phyloP scores from a whole-genome alignment of 768 basidiomycete genomes.

The Russula emetica region DNA sequence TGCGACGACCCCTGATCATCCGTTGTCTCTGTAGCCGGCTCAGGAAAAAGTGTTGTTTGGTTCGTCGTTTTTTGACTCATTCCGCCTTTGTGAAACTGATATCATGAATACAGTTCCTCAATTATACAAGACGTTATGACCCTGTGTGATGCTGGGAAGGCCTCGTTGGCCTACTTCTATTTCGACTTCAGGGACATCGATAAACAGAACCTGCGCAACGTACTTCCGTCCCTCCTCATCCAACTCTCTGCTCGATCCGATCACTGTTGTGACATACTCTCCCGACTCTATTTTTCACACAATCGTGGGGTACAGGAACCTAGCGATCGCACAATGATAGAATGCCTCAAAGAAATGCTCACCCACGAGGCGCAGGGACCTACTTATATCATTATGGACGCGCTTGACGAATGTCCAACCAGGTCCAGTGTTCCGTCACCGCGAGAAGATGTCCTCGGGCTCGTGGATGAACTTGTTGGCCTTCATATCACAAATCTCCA shows the following conservation, averaged over 20 bases:
- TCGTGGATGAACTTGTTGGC: conserved; percentile 4
- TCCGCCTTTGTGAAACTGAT: neutral
- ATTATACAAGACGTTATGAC: conserved; percentile 3
- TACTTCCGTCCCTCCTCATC: neutral
- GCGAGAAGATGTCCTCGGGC: conserved; percentile 1
- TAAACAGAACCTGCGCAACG: neutral
- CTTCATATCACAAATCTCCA: neutral
- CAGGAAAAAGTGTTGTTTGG: neutral
- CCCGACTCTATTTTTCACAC: neutral
- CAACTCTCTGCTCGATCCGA: neutral
- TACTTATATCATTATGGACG: conserved; percentile 1
- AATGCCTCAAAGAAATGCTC: neutral
- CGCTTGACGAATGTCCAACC: neutral
- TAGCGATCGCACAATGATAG: neutral
- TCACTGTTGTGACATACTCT: neutral
- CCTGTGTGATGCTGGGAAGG: neutral
- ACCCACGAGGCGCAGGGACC: neutral
- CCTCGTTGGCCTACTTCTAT: conserved; percentile 5
- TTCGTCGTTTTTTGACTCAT: neutral
- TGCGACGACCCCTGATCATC: neutral
- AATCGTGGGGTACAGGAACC: neutral
- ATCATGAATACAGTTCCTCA: neutral
- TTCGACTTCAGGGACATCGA: conserved; percentile 4
- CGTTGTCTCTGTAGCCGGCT: neutral
- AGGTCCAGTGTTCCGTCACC: neutral